Evolutionary conservation across 2,329 filamentous ascomycete species (phyloP), one percentile per base, ranked within the genome.

Genomic region (Phaeoacremonium minimum): DNA sequence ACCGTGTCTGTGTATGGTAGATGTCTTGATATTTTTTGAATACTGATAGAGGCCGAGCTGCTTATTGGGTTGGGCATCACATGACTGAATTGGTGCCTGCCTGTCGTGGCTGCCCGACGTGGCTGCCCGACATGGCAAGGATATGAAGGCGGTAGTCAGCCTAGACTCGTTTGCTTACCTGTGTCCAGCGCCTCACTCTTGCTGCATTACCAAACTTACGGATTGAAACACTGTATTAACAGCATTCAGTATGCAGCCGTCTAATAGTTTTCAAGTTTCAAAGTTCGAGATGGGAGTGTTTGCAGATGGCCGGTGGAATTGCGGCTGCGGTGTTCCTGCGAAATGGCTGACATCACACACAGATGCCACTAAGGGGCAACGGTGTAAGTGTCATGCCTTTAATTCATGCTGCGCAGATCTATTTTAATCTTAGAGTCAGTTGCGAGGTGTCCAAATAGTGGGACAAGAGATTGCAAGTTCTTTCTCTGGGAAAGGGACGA

Each of bases 231-330:
- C 20, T 26, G 20, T 26, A 26, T 26, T n/a, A n/a, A 26, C n/a
- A 26, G 8, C 20, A 26, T 26, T 26, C 20, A n/a, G 20, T 26
- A 26, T 26, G 20, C 20, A 26, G 20, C 20, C 20, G 20, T 26
- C 20, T 26, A 26, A 26, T 26, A 26, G 20, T 26, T 26, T 26
- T n/a, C 20, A 26, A 26, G 20, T 31, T 31, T 31, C 30, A 8
- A 17, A 17, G 30, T 14, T 31, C 30, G 30, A 17, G 30, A 17
- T 31, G 20, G 35, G 35, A 33, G 26, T 34, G 19, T 36, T 31
- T 31, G 30, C n/a, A 15, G 30, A 17, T 31, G n/a, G 30, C 20
- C 20, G 20, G 20, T 26, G 20, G 20, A 26, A 26, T 26, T 26
- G 20, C 20, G 20, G 20, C 20, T 26, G 20, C 20, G 20, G 20